Percentiles rank a stretch among this genome's conserved stretches.
Evolutionary conservation across 2,329 filamentous ascomycete genomes (phyloP).

Genomic region (Fusarium mangiferae): DNA sequence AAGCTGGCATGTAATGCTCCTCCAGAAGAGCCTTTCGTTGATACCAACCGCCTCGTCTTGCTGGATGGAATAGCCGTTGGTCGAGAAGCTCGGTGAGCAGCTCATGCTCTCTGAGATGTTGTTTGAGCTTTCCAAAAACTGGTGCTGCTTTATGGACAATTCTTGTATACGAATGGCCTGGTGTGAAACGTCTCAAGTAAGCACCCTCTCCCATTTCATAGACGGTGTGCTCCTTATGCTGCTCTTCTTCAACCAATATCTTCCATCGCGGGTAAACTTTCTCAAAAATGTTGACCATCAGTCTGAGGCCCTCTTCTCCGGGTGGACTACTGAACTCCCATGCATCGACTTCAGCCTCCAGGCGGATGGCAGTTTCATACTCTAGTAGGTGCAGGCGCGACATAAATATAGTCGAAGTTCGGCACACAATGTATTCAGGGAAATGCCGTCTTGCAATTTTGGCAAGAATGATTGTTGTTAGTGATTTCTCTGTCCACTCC

Average conservation of each 20-base stretch:
- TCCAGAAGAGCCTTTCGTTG: slow-evolving; percentile 93
- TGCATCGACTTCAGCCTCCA: slow-evolving; percentile 85
- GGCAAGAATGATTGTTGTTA: slow-evolving; percentile 93
- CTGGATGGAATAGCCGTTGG: slow-evolving; percentile 86
- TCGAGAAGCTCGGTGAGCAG: slow-evolving; percentile 79
- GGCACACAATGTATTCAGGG: slow-evolving; percentile 87
- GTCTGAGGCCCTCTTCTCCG: slow-evolving; percentile 71
- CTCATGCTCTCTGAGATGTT: slow-evolving; percentile 79
- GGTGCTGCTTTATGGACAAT: slow-evolving; percentile 89
- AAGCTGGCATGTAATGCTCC: slow-evolving; percentile 88
- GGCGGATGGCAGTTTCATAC: slow-evolving; percentile 86
- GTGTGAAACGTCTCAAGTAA: slow-evolving; percentile 89
- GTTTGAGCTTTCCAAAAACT: slow-evolving; percentile 83
- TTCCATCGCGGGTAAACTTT: slow-evolving; percentile 85
- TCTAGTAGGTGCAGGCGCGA: slow-evolving; percentile 81
- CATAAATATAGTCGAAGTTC: slow-evolving; percentile 88
- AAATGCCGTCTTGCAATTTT: slow-evolving; percentile 91
- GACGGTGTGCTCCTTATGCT: slow-evolving; percentile 77
- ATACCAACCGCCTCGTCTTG: slow-evolving; percentile 91
- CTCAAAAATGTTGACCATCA: slow-evolving; percentile 77
- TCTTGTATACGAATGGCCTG: slow-evolving; percentile 91
- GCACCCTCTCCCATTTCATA: slow-evolving; percentile 87
- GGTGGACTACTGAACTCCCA: slow-evolving; percentile 82
- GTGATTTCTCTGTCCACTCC: slow-evolving; percentile 96
- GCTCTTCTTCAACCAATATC: slow-evolving; percentile 75